Evolutionary conservation across 768 basidiomycete species (phyloP), one percentile per base, ranked within the genome.

Genomic region (Suillus alpinus): DNA sequence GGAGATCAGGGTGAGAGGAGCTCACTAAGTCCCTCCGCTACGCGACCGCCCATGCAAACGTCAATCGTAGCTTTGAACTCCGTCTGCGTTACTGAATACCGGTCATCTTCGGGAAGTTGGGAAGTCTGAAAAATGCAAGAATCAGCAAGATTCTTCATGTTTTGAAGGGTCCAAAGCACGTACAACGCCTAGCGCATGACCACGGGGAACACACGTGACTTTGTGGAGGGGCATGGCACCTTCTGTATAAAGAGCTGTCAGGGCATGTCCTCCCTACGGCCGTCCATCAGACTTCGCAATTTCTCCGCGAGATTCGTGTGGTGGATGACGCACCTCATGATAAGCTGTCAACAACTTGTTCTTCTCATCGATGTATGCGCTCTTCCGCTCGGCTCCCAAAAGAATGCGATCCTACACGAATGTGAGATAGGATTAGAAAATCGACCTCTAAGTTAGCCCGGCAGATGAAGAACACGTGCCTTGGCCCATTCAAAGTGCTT

Each of bases 401-500:
- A 97, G 77, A 62, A 98, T 98, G 59, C 94, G 90, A 74, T 96
- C 94, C 91, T 88, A 66, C 29, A 49, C n/a, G 14, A 7, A 44
- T n/a, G 41, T 40, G 39, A 34, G 40, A 49, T n/a, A 23, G 29
- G 10, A 40, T 61, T 57, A 29, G 57, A 51, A 18, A 34, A 4
- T 46, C 37, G 10, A 9, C 29, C 16, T 44, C 31, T 18, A 50
- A 12, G 9, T n/a, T 52, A 59, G 16, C 34, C n/a, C 32, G 6
- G 10, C 40, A 26, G 43, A 18, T 12, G 31, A 26, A 61, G 8
- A 29, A 47, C 36, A 14, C n/a, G 56, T 62, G 91, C 94, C 81
- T 93, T 97, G 13, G 97, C 97, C 97, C 97, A 99, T 78, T 98
- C 96, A 71, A 98, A 92, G 72, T 99, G 95, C 64, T 81, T 86